phyloP scores from a whole-genome alignment of 1,139 yeast species.

The Suhomyces wounanorum region DNA sequence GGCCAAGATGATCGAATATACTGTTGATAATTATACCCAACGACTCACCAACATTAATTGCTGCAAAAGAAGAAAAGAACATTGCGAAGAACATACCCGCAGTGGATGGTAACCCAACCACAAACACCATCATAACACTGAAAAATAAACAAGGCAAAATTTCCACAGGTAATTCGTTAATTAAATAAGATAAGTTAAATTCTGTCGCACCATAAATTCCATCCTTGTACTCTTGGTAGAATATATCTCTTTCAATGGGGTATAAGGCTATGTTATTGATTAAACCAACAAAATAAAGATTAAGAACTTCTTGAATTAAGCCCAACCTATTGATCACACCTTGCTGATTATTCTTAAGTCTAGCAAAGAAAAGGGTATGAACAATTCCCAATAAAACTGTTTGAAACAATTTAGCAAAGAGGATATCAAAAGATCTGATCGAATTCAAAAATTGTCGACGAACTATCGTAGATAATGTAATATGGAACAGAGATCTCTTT shows the following conservation, averaged over 20 bases:
- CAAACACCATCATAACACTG: conserved; percentile 64
- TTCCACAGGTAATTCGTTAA: conserved; percentile 77
- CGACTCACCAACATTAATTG: conserved; percentile 79
- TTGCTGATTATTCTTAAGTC: conserved; percentile 56
- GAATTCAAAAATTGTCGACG: conserved; percentile 49
- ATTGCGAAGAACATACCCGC: conserved; percentile 67
- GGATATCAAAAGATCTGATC: conserved; percentile 59
- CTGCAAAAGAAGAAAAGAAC: conserved; percentile 54
- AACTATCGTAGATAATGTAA: conserved; percentile 33
- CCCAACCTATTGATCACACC: conserved; percentile 73
- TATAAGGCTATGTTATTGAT: conserved; percentile 73
- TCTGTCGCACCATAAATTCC: conserved; percentile 69
- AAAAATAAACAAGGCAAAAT: conserved; percentile 60
- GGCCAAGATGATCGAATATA: conserved; percentile 72
- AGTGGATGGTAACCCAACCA: conserved; percentile 71
- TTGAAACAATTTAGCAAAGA: conserved; percentile 69
- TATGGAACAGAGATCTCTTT: conserved; percentile 14
- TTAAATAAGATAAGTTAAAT: conserved; percentile 63
- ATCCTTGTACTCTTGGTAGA: conserved; percentile 78
- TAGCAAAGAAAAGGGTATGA: conserved; percentile 71
- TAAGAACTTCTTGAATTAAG: conserved; percentile 69
- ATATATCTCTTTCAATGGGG: conserved; percentile 71
- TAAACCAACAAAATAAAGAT: conserved; percentile 78
- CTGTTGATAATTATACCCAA: conserved; percentile 78
- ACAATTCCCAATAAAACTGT: conserved; percentile 65